Percentiles rank a stretch among this genome's conserved stretches.
phyloP scores from a whole-genome alignment of 148 eudicot genomes.

The Drosera capensis region DNA sequence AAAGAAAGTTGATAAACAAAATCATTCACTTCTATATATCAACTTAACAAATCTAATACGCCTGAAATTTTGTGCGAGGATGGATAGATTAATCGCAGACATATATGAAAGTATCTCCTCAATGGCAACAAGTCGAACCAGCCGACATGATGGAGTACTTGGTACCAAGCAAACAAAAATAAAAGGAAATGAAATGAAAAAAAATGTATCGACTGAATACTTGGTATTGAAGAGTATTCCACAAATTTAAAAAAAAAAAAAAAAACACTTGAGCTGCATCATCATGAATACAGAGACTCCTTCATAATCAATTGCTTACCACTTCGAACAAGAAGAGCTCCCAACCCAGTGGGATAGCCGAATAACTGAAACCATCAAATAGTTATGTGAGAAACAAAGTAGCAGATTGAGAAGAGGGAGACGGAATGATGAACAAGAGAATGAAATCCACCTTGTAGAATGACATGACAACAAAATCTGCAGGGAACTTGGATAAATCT shows the following conservation, averaged over 20 bases:
- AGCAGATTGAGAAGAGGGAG: background rate
- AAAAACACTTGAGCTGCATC: background rate
- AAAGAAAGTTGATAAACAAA: too few species aligned
- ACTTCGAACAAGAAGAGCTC: constrained; percentile 76
- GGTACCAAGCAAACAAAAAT: too few species aligned
- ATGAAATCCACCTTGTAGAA: constrained; percentile 66
- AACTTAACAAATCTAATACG: too few species aligned
- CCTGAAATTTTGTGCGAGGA: too few species aligned
- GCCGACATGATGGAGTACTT: too few species aligned
- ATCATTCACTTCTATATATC: too few species aligned
- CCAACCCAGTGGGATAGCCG: constrained; percentile 97
- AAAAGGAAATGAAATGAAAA: too few species aligned
- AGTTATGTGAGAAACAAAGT: constrained; percentile 2
- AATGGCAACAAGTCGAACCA: too few species aligned
- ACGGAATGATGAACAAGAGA: background rate
- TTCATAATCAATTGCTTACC: constrained; percentile 29
- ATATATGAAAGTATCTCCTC: too few species aligned
- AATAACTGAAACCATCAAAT: constrained; percentile 30
- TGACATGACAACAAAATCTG: constrained; percentile 83
- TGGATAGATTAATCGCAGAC: too few species aligned
- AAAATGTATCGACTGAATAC: too few species aligned
- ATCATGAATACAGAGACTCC: background rate
- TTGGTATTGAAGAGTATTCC: too few species aligned
- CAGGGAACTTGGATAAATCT: constrained; percentile 64
- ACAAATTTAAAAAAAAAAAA: background rate